A percentile compares a stretch with the other conserved stretches of the same genome.
These are phyloP conservation scores for Apiospora pterosperma DNA, from an alignment of 2,329 filamentous ascomycete species.

Conservation along the genomic window DNA sequence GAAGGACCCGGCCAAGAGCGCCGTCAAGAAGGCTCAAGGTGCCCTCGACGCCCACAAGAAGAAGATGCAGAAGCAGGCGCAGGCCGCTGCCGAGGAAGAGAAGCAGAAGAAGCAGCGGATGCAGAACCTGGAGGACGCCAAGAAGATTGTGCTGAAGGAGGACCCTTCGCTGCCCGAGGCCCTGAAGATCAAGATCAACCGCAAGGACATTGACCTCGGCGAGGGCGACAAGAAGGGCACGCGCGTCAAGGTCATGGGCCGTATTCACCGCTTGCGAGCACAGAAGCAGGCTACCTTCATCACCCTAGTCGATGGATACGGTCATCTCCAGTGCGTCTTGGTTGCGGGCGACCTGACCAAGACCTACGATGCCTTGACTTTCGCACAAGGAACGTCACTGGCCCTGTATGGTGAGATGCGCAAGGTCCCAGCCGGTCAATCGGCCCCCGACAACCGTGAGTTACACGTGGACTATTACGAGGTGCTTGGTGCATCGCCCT, in stretches of 20 bases:
- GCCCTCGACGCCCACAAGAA: constrained; percentile 75
- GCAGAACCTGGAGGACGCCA: constrained; percentile 72
- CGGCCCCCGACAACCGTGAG: constrained; percentile 81
- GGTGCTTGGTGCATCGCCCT: constrained; percentile 74
- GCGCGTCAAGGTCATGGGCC: constrained; percentile 75
- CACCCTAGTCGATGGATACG: constrained; percentile 81
- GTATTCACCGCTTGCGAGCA: constrained; percentile 75
- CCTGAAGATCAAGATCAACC: constrained; percentile 71
- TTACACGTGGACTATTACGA: constrained; percentile 87
- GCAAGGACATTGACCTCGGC: constrained; percentile 61
- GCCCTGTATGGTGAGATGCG: constrained; percentile 81
- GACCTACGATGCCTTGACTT: constrained; percentile 85
- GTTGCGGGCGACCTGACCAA: constrained; percentile 74
- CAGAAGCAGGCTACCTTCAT: constrained; percentile 88
- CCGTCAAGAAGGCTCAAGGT: constrained; percentile 79
- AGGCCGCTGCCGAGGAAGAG: constrained; percentile 67
- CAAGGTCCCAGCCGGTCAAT: constrained; percentile 72
- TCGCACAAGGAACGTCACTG: constrained; percentile 85
- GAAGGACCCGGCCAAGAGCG: constrained; percentile 81
- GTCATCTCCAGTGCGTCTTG: constrained; percentile 80
- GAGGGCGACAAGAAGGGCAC: constrained; percentile 60
- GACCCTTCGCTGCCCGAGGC: constrained; percentile 74
- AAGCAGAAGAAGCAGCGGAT: constrained; percentile 69
- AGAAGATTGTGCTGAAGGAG: constrained; percentile 69
- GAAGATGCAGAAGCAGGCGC: constrained; percentile 76